Evolutionary conservation across 768 basidiomycete species (phyloP), one percentile per base, ranked within the genome.

Genomic region (Tephrocybe sp.): DNA sequence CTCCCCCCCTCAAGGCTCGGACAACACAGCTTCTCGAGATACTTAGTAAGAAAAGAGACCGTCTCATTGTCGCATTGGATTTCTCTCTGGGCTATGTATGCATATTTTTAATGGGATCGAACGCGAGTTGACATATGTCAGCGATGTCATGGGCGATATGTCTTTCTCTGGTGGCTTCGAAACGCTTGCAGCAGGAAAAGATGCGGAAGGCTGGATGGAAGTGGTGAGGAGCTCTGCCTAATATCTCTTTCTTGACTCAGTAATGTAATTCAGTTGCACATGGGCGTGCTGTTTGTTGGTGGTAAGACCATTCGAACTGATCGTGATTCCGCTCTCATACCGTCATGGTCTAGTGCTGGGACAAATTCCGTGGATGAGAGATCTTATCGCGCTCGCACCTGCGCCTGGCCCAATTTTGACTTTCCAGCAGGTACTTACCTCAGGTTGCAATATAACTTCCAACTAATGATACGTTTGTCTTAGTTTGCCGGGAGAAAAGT

Each of bases 91-190:
- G 21, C 53, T 8, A 42, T 49, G 53, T 54, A 36, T 2, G 48
- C 35, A 38, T 48, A 30, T 44, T 47, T 26, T n/a, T 52, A 2
- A 39, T 52, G 47, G 50, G 19, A 32, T 12, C 11, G n/a, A 15
- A 28, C 37, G 24, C 28, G 4, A 13, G 5, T 36, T 13, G 21
- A 25, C 19, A 22, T 42, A 9, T n/a, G 31, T 4, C 15, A 64
- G 63, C 43, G 63, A 63, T 39, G 46, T 54, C 2, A 64, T 63
- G 56, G 63, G 62, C 18, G 62, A 64, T 31, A 64, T 63, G 58
- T 43, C 54, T 5, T 64, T 64, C 43, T 60, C 60, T 19, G 63
- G 62, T 15, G 63, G 63, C 11, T 61, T 63, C 15, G 63, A 64
- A 40, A 61, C 57, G 12, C 55, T 64, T 40, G 35, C 27, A 19